These are phyloP conservation scores for Xylaria intraflava DNA, from an alignment of 495 filamentous ascomycete species.

Conservation along the genomic window DNA sequence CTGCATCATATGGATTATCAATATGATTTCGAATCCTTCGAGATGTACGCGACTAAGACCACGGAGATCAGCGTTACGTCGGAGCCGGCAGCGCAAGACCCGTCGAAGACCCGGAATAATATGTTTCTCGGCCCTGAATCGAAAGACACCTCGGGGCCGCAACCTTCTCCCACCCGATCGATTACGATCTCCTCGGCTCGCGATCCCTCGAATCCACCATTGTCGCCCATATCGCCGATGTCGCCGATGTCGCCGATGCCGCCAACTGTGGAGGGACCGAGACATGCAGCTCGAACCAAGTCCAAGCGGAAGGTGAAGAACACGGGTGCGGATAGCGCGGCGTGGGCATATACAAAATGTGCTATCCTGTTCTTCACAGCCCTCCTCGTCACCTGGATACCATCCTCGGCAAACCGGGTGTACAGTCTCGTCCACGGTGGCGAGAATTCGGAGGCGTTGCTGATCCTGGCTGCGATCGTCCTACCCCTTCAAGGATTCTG, in stretches of 20 bases:
- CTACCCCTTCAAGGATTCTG: slow-evolving; percentile 83
- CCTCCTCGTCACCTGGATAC: slow-evolving; percentile 78
- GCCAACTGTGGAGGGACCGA: neutral
- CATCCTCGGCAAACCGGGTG: slow-evolving; percentile 72
- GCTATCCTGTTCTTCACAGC: slow-evolving; percentile 82
- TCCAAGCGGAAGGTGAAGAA: slow-evolving; percentile 20
- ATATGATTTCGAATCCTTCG: slow-evolving; percentile 37
- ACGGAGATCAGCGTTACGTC: slow-evolving; percentile 50
- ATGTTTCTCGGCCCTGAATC: slow-evolving; percentile 19
- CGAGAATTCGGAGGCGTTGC: slow-evolving; percentile 50
- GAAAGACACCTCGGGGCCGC: neutral
- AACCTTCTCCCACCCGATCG: slow-evolving; percentile 33
- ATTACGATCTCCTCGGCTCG: slow-evolving; percentile 40
- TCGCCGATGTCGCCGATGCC: too few species aligned
- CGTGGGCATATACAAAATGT: slow-evolving; percentile 77
- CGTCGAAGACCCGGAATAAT: slow-evolving; percentile 17
- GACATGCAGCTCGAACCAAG: slow-evolving; percentile 16
- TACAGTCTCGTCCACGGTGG: slow-evolving; percentile 57
- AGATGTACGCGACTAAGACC: slow-evolving; percentile 46
- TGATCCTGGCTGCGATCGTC: slow-evolving; percentile 65
- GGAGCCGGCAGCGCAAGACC: slow-evolving; percentile 26
- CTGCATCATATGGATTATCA: slow-evolving; percentile 37
- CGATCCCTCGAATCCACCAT: too few species aligned
- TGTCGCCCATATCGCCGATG: too few species aligned
- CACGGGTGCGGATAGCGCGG: slow-evolving; percentile 42